Base-by-base conservation (phyloP, 768 basidiomycete species). In the Porpolomopsis calyptriformis region DNA sequence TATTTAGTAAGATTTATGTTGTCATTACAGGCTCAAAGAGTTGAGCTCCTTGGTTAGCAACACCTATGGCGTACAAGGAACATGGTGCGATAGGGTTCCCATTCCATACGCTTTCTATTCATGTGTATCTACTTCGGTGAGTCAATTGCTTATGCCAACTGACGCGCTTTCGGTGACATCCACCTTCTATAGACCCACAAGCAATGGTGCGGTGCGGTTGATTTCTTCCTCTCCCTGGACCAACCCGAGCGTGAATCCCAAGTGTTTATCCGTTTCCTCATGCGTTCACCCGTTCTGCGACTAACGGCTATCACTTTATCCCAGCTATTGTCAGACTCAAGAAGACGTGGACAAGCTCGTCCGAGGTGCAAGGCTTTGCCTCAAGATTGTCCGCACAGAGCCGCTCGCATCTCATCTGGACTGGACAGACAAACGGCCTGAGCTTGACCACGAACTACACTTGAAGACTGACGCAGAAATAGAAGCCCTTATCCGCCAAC, bases 281-380 rank as follows among this genome's bases (percentile, higher is more conserved):
- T 39, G n/a, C 4, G 14, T 43, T 41, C 22, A 37, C 4, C 9
- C 16, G n/a, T 24, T 43, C 39, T 2, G 11, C 37, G 34, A 18
- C 19, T 36, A 18, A 33, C 14, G n/a, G 16, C 2, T 29, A 9
- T 45, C 9, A 33, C 42, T 6, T 18, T 25, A 11, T 38, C 46
- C 1, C 45, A 73, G 71, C 36, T 74, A 76, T 46, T 52, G 73
- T 31, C 52, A 64, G 43, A 59, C 62, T 9, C 55, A 58, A 0
- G 68, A 71, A 47, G 73, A 74, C 52, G 45, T 69, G 25, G 55
- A 60, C 37, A 71, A 68, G 52, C 62, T 76, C 23, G 55, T 66
- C 9, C 66, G 72, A 19, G 71, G 71, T 2, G 55, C 69, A 25
- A 63, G 63, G 16, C 55, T 71, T 18, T 46, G 62, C 24, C 55